phyloP scores from a whole-genome alignment of 495 filamentous ascomycete genomes.

The Apiosordaria backusii region DNA sequence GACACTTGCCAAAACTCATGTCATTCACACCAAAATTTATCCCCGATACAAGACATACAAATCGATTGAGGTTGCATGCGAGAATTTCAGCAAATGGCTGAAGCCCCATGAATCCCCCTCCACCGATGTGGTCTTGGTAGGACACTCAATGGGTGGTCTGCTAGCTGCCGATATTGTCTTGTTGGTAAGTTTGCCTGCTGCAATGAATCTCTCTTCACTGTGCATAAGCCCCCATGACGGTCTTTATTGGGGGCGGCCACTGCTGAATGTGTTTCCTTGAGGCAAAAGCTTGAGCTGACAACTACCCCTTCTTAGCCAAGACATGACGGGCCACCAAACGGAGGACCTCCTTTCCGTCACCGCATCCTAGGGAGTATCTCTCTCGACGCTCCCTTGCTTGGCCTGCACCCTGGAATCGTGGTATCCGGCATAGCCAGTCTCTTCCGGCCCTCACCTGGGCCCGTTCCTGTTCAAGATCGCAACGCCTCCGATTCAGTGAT shows the following conservation, averaged over 20 bases:
- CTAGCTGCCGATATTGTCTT: constrained; percentile 76
- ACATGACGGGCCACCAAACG: constrained; percentile 5
- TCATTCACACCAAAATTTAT: constrained; percentile 87
- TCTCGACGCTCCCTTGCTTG: constrained; percentile 82
- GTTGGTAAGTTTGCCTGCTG: constrained; percentile 36
- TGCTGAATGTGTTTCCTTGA: not conserved
- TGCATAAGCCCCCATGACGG: not conserved
- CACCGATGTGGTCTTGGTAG: constrained; percentile 79
- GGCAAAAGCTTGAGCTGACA: constrained; percentile 12
- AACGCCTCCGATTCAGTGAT: constrained; percentile 3
- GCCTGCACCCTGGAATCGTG: constrained; percentile 85
- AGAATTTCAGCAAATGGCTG: constrained; percentile 83
- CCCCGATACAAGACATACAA: constrained; percentile 84
- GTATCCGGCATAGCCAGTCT: constrained; percentile 73
- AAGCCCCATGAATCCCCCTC: constrained; percentile 67
- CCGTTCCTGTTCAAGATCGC: constrained; percentile 25
- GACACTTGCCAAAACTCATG: constrained; percentile 65
- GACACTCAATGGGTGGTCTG: constrained; percentile 89
- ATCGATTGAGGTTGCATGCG: constrained; percentile 65
- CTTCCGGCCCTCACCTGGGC: constrained; percentile 57
- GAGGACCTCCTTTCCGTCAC: constrained; percentile 55
- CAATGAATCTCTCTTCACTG: not conserved
- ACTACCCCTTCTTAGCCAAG: constrained; percentile 6
- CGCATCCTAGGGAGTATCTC: constrained; percentile 78
- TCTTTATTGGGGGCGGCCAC: not conserved